Evolutionary conservation across 148 eudicot species (phyloP).

Genomic region (Nyssa sinensis): DNA sequence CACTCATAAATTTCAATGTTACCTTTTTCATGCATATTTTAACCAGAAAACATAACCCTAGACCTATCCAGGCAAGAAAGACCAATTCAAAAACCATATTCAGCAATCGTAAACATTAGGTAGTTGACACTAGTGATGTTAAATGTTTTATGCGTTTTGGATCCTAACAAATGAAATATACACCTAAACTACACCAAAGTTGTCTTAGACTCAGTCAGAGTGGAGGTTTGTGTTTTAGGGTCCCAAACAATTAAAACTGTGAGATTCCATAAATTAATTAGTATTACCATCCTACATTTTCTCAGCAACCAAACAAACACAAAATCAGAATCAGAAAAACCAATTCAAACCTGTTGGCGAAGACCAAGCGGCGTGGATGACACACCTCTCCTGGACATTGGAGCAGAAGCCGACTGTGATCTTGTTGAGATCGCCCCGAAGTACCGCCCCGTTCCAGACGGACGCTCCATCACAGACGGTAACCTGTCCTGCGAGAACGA

Average conservation of each 20-base stretch:
- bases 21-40: too few species aligned
- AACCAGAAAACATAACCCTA: too few species aligned
- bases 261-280: not conserved
- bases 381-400: conserved; percentile 91
- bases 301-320: conserved; percentile 8
- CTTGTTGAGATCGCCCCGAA: conserved; percentile 90
- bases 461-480: conserved; percentile 87
- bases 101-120: too few species aligned
- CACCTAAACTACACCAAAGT: not conserved
- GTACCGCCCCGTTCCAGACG: conserved; percentile 88
- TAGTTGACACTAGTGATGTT: too few species aligned
- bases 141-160: too few species aligned
- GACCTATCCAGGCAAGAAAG: too few species aligned
- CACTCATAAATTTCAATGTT: too few species aligned
- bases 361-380: conserved; percentile 94
- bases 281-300: not conserved
- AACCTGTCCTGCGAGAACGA: conserved; percentile 97
- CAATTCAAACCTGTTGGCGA: conserved; percentile 77
- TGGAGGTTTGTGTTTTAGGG: too few species aligned
- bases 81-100: too few species aligned
- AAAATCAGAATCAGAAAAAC: conserved; percentile 5
- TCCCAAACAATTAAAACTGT: not conserved
- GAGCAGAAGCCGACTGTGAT: conserved; percentile 82
- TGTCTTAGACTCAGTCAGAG: too few species aligned
- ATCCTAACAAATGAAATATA: not conserved